Evolutionary conservation across 1,284 basidiomycete genomes (phyloP).

Genomic region (Heterobasidion annosum): DNA sequence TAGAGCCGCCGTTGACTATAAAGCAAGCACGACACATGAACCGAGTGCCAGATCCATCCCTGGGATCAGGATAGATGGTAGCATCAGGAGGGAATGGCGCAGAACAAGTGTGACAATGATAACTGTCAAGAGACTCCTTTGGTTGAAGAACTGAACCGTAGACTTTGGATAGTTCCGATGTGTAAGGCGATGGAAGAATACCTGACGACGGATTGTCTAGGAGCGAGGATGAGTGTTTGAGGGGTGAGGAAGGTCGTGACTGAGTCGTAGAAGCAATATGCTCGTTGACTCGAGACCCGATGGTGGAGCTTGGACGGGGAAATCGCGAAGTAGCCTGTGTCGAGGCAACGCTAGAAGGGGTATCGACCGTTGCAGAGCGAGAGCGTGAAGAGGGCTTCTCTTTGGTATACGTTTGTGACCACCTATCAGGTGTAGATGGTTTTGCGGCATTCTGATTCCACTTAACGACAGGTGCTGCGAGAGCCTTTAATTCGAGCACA

Average conservation of each 20-base stretch:
- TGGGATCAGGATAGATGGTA: constrained; percentile 73
- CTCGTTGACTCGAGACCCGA: constrained; percentile 41
- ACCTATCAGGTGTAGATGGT: constrained; percentile 45
- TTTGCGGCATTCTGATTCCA: constrained; percentile 45
- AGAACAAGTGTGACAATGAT: constrained; percentile 59
- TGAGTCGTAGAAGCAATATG: constrained; percentile 48
- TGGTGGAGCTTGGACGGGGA: constrained; percentile 31
- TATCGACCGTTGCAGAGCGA: constrained; percentile 7
- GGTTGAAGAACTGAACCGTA: constrained; percentile 76
- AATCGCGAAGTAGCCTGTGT: constrained; percentile 33
- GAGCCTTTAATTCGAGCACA: constrained; percentile 5
- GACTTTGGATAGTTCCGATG: constrained; percentile 63
- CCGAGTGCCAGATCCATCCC: constrained; percentile 28
- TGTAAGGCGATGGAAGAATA: constrained; percentile 54
- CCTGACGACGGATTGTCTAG: constrained; percentile 39
- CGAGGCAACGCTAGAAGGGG: constrained; percentile 10
- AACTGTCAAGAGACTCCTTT: constrained; percentile 57
- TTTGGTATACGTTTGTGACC: constrained; percentile 67
- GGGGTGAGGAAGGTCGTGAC: constrained; percentile 42
- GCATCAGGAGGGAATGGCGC: constrained; percentile 65
- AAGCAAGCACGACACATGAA: constrained; percentile 73
- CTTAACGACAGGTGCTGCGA: constrained; percentile 54
- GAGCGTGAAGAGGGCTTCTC: constrained; percentile 23
- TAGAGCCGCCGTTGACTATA: constrained; percentile 59
- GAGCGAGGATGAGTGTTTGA: constrained; percentile 36